Conservation (phyloP, 2,329 filamentous ascomycete genomes). For the Leptosphaerulina australis region DNA sequence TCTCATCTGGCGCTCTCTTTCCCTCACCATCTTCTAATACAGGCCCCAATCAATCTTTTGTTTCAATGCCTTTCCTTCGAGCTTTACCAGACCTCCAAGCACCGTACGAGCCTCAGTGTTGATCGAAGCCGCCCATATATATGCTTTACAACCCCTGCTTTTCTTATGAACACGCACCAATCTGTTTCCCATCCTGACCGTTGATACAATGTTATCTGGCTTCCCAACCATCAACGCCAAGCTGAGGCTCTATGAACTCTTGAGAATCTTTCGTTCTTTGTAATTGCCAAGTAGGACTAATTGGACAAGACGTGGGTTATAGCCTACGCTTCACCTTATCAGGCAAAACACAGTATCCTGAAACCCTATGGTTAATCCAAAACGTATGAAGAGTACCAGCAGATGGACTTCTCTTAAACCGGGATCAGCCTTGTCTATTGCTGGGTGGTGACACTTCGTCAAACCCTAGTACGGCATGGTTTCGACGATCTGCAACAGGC, state of each 20-base stretch:
- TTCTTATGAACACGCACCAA: neutral
- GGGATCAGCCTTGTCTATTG: constrained; percentile 22
- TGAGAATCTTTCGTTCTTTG: too few relatives aligned
- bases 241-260: too few relatives aligned
- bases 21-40: neutral
- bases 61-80: neutral
- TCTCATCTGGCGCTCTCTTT: neutral
- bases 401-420: constrained; percentile 22
- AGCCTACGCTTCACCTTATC: constrained; percentile 14
- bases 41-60: neutral
- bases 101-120: neutral
- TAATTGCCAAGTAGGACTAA: too few relatives aligned
- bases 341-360: constrained; percentile 18
- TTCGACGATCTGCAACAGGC: constrained; percentile 19
- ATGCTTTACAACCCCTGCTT: neutral
- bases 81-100: neutral
- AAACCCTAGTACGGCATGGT: constrained; percentile 24
- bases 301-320: too few relatives aligned
- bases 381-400: constrained; percentile 22
- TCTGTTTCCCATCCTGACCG: neutral
- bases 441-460: constrained; percentile 23
- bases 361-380: constrained; percentile 24
- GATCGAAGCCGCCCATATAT: neutral
- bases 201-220: too few relatives aligned
- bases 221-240: too few relatives aligned